Base-by-base conservation (phyloP, 768 basidiomycete genomes). In the Hemileccinum impolitum region DNA sequence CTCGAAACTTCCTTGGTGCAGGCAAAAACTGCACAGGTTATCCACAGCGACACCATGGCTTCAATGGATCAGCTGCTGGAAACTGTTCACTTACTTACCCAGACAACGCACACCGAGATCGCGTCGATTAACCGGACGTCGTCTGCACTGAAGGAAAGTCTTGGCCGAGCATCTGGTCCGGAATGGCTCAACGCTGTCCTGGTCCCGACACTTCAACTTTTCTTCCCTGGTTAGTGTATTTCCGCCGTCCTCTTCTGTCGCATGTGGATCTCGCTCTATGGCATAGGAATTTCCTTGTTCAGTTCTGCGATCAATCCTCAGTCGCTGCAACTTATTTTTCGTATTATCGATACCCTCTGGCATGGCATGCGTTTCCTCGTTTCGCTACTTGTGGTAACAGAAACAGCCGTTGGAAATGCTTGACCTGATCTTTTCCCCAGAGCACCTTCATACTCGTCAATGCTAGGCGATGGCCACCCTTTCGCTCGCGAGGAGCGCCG, bases 51-150 rank as follows among this genome's bases (percentile, higher is more conserved):
- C 19, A 65, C 71, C 5, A 54, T 68, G 7, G 47, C 57, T 30
- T 70, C 74, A 18, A 72, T 73, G 39, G 45, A 55, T 14, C 56
- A 58, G 10, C 70, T 82, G 9, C 62, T 59, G 10, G 57, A 64
- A 18, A 62, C 67, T 0, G 54, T 82, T 21, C 52, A 66, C 8
- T 61, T 67, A 11, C 60, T 81, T 18, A 70, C 73, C 1, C 56
- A 59, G 28, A 70, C 67, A 10, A 70, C 77, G 3, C 71, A 69
- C 18, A 48, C 55, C 14, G 78, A 79, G 53, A 62, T 83, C 32
- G 66, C 71, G 45, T 71, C 69, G 48, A 74, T 84, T 46, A 79
- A 76, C 41, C 69, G 61, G 17, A 76, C 81, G 18, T 70, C 74
- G 3, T 54, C 52, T 39, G 52, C 54, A 3, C 48, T 69, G 21